A percentile compares a stretch with the other conserved stretches of the same genome.
Evolutionary conservation across 257 asterid species (phyloP).

Genomic region (Forsythia suspensa): DNA sequence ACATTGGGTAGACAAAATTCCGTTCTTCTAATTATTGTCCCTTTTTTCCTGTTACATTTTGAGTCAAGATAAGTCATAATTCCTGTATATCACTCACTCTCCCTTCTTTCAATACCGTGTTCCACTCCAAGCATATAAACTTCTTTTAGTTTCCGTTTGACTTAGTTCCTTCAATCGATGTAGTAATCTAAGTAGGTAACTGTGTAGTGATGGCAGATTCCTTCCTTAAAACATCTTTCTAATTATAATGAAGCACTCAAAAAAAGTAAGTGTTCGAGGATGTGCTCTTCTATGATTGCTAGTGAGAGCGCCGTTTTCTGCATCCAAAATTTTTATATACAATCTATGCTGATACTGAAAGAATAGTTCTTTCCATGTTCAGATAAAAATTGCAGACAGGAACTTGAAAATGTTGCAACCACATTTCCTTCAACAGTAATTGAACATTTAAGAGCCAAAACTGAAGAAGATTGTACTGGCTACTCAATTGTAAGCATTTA

Average conservation of each 20-base stretch:
- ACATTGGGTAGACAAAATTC: no score
- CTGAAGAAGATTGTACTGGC: conserved; percentile 32
- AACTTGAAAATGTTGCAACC: conserved; percentile 26
- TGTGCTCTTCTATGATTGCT: neutral
- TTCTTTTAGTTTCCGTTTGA: no score
- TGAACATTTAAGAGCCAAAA: conserved; percentile 28
- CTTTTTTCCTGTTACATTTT: neutral
- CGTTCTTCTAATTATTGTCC: neutral
- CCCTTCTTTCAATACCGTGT: neutral
- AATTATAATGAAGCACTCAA: neutral
- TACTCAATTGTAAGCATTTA: conserved; percentile 39
- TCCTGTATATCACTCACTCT: neutral
- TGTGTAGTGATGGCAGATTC: neutral
- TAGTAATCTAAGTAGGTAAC: no score
- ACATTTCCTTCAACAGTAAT: conserved; percentile 22
- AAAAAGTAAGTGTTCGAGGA: neutral
- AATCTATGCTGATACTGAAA: neutral
- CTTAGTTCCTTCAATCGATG: neutral
- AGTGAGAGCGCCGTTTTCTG: neutral
- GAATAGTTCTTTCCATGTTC: conserved; percentile 12
- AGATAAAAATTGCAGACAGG: conserved; percentile 36
- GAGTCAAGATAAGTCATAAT: neutral
- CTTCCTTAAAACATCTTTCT: neutral
- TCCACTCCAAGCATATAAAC: no score
- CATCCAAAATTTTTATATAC: neutral